A percentile compares a stretch with the other conserved stretches of the same genome.
Conservation (phyloP, 148 eudicot species). For the Rhododendron vialii region DNA sequence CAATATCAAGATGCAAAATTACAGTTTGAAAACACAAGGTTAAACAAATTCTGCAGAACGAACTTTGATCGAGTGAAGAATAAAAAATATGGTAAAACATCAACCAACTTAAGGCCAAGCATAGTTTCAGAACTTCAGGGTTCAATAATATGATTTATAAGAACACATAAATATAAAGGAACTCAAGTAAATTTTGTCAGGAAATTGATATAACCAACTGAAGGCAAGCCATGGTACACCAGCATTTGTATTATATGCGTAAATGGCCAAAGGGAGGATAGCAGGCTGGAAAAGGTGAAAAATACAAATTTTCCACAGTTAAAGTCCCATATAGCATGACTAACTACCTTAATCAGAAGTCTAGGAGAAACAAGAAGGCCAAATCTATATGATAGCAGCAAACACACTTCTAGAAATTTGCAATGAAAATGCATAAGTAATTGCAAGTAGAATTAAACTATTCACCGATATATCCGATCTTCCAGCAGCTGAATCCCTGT, state of each 20-base stretch:
- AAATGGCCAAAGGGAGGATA: not conserved
- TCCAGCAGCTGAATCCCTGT: constrained; percentile 91
- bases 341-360: not conserved
- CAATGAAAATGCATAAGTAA: not conserved
- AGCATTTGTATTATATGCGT: not conserved
- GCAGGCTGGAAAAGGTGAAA: not conserved
- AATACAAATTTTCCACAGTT: not conserved
- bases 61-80: not conserved
- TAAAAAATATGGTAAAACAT: not conserved
- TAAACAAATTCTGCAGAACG: not conserved
- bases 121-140: not conserved
- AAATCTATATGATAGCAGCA: not conserved
- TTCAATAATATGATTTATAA: not conserved
- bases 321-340: not conserved
- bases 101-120: not conserved
- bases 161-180: not conserved
- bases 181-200: not conserved
- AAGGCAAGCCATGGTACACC: not conserved
- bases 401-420: not conserved
- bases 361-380: not conserved
- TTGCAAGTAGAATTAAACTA: not conserved
- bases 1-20: not conserved
- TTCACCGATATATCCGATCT: constrained; percentile 86
- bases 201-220: not conserved
- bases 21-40: not conserved